Evolutionary conservation across 345 rosid species (phyloP).

Genomic region (Pugionium cornutum): DNA sequence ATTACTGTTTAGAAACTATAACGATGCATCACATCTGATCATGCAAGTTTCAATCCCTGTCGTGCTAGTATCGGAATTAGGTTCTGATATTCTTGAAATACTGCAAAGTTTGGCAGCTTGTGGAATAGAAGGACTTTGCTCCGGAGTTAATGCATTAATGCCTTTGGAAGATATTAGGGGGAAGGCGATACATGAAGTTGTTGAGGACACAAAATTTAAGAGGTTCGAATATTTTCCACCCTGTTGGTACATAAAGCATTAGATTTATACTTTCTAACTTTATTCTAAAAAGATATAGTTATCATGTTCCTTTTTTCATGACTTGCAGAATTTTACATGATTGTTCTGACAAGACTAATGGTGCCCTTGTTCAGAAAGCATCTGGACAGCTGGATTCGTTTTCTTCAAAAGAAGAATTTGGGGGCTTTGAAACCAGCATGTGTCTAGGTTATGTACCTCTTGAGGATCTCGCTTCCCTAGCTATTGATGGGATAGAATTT

Average conservation of each 20-base stretch:
- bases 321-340: constrained; percentile 13
- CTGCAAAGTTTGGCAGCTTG: constrained; percentile 50
- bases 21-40: constrained; percentile 50
- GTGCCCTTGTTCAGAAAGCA: constrained; percentile 10
- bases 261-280: not conserved
- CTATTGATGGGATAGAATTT: constrained; percentile 54
- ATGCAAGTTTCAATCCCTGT: constrained; percentile 66
- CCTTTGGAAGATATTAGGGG: constrained; percentile 71
- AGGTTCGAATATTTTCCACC: constrained; percentile 43
- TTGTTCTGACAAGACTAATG: constrained; percentile 22
- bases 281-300: not conserved
- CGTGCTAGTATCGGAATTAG: constrained; percentile 60
- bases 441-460: constrained; percentile 39
- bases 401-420: constrained; percentile 15
- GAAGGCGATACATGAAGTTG: constrained; percentile 54
- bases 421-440: constrained; percentile 24
- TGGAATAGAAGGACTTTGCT: constrained; percentile 50
- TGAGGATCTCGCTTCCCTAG: constrained; percentile 46
- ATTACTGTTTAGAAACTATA: constrained; percentile 46
- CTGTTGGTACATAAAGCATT: constrained; percentile 24
- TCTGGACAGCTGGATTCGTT: constrained; percentile 17
- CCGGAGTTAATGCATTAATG: constrained; percentile 50
- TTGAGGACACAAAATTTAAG: constrained; percentile 34
- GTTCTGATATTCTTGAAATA: constrained; percentile 52
- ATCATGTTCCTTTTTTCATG: constrained; percentile 12